Percentiles rank a stretch among this genome's conserved stretches.
phyloP scores from a whole-genome alignment of 805 yeast species.

The Groenewaldozyma tartarivorans region DNA sequence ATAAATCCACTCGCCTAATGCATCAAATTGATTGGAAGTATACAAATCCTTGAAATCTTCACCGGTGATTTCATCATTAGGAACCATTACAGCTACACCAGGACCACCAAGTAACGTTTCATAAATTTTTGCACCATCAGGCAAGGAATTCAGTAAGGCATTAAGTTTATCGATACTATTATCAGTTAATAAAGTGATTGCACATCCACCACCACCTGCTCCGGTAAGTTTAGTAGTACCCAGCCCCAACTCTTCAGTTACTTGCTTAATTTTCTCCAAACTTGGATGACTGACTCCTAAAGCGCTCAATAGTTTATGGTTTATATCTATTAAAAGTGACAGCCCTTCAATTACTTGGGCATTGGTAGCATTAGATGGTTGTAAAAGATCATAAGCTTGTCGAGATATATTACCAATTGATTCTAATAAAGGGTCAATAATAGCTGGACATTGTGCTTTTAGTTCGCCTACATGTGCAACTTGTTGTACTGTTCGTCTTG shows the following conservation, averaged over 20 bases:
- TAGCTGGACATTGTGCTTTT: conserved; percentile 42
- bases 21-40: conserved; percentile 29
- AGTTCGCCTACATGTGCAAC: conserved; percentile 67
- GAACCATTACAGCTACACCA: conserved; percentile 56
- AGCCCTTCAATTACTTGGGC: conserved; percentile 31
- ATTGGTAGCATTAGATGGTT: conserved; percentile 37
- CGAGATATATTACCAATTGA: conserved; percentile 68
- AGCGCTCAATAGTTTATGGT: conserved; percentile 79
- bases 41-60: conserved; percentile 7
- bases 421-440: conserved; percentile 50
- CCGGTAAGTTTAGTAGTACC: conserved; percentile 95
- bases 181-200: conserved; percentile 59
- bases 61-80: conserved; percentile 11
- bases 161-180: conserved; percentile 25
- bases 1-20: conserved; percentile 28
- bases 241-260: conserved; percentile 51
- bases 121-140: conserved; percentile 61
- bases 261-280: conserved; percentile 62
- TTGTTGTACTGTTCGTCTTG: conserved; percentile 75
- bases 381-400: conserved; percentile 62
- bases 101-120: conserved; percentile 80
- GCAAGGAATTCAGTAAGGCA: conserved; percentile 27
- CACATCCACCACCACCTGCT: conserved; percentile 99
- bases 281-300: conserved; percentile 90
- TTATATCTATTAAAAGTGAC: conserved; percentile 59